phyloP scores from a whole-genome alignment of 2,329 filamentous ascomycete genomes.

The Aspergillus sp. region DNA sequence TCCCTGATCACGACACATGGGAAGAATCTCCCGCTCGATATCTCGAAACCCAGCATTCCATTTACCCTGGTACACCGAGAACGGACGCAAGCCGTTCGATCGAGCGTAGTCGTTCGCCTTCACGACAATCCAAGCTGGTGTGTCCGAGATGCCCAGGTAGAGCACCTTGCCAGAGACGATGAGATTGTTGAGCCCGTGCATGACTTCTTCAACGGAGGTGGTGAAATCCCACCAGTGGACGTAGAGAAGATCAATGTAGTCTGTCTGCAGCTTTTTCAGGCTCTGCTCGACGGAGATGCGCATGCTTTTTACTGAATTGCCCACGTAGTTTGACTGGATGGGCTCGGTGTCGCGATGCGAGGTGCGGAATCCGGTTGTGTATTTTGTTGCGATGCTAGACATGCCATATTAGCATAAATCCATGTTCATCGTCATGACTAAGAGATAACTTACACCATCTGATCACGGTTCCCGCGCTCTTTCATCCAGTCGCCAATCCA shows the following conservation, averaged over 20 bases:
- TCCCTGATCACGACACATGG: slow-evolving; percentile 35
- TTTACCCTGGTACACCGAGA: slow-evolving; percentile 35
- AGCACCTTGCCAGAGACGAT: slow-evolving; percentile 37
- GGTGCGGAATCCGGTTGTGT: slow-evolving; percentile 35
- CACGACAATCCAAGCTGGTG: slow-evolving; percentile 36
- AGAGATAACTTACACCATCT: slow-evolving; percentile 29
- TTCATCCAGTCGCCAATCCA: slow-evolving; percentile 53
- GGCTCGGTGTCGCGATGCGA: slow-evolving; percentile 30
- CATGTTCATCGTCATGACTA: neutral
- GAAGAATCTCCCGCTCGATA: slow-evolving; percentile 38
- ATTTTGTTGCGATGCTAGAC: slow-evolving; percentile 48
- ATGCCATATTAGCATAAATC: neutral
- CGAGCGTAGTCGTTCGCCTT: slow-evolving; percentile 37
- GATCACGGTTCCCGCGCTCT: slow-evolving; percentile 40
- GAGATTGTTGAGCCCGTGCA: slow-evolving; percentile 34
- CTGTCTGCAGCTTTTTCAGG: slow-evolving; percentile 47
- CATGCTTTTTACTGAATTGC: slow-evolving; percentile 42
- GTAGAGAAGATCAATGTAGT: slow-evolving; percentile 51
- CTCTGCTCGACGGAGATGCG: slow-evolving; percentile 40
- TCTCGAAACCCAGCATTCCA: slow-evolving; percentile 36
- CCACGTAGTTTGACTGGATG: slow-evolving; percentile 29
- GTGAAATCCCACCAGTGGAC: slow-evolving; percentile 52
- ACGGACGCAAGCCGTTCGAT: slow-evolving; percentile 33
- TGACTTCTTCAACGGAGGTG: slow-evolving; percentile 32
- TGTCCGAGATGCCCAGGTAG: slow-evolving; percentile 38